A percentile compares a stretch with the other conserved stretches of the same genome.
Evolutionary conservation across 768 basidiomycete species (phyloP).

Genomic region (Nidularia pulvinata): DNA sequence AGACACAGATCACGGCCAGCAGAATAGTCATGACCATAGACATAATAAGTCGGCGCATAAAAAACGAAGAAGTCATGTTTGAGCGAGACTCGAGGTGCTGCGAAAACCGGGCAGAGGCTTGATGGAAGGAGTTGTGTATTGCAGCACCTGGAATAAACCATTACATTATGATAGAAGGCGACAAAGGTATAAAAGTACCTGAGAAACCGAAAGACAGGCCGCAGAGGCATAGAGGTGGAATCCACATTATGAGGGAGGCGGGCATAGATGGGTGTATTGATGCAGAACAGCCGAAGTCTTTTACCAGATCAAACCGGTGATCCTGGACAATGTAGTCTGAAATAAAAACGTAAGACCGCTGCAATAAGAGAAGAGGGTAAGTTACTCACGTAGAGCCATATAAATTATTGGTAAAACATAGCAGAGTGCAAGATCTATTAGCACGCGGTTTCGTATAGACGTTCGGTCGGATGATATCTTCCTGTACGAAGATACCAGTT

Average conservation of each 20-base stretch:
- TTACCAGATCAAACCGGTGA: slow-evolving; percentile 60
- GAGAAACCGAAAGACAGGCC: slow-evolving; percentile 36
- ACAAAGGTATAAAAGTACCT: slow-evolving; percentile 24
- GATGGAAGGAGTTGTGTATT: not conserved
- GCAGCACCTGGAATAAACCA: not conserved
- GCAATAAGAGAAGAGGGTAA: not conserved
- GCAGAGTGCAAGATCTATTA: slow-evolving; percentile 48
- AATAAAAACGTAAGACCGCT: not conserved
- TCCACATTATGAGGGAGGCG: slow-evolving; percentile 40
- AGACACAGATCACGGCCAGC: not conserved
- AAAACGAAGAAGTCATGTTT: not conserved
- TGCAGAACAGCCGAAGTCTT: slow-evolving; percentile 55
- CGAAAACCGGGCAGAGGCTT: not conserved
- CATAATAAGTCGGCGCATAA: not conserved
- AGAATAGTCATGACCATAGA: not conserved
- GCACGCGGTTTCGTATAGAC: slow-evolving; percentile 34
- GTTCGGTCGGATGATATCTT: slow-evolving; percentile 24
- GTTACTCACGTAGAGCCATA: slow-evolving; percentile 55
- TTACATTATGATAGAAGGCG: not conserved
- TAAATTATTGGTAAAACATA: slow-evolving; percentile 55
- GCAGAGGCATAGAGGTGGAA: slow-evolving; percentile 44
- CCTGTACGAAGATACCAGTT: slow-evolving; percentile 50
- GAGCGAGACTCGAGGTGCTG: not conserved
- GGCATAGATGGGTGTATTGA: slow-evolving; percentile 41
- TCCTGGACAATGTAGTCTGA: slow-evolving; percentile 59